Base-by-base conservation (phyloP, 2,329 filamentous ascomycete genomes). In the Cytospora piceae region DNA sequence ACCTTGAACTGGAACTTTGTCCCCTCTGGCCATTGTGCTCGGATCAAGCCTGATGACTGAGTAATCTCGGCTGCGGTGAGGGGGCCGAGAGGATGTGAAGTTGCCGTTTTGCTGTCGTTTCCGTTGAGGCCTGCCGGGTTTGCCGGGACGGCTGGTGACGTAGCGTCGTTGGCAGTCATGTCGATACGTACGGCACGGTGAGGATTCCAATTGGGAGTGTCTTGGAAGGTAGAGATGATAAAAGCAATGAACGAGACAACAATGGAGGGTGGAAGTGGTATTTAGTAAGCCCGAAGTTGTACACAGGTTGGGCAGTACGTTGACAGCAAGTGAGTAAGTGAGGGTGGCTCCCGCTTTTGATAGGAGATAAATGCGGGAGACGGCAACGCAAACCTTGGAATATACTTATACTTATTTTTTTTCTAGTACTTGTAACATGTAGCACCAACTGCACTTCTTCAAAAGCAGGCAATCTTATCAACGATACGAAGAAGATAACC, bases 1-100 rank as follows among this genome's bases (percentile, higher is more conserved):
- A 79, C 78, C 74, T 89, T 90, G 80, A 88, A 90, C 60, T 88
- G 84, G 53, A 89, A 73, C 34, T 84, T 79, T 2, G 82, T 83
- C 29, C 80, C 79, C 15, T 77, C 75, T 0, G 86, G 87, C 84
- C 87, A 89, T 63, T 81, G 77, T 56, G 75, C 73, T 65, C 77
- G 81, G 68, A 90, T 77, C 37, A 88, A 75, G 1, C 74, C 70
- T 8, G 83, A 78, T 32, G 81, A 81, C 54, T 80, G 76, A 17
- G 77, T 77, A 68, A 90, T 88, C 73, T 90, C 87, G 27, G 76
- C 72, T n/a, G 79, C 80, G 32, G 80, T 83, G 52, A 90, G 77
- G 39, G 87, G 87, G 7, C 85, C 84, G 61, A 90, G 80, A 14
- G 87, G 87, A 70, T 90, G 87, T 32, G 67, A 56, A 9, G 55